Conservation (phyloP, 768 basidiomycete genomes). For the Tulasnella sp. region DNA sequence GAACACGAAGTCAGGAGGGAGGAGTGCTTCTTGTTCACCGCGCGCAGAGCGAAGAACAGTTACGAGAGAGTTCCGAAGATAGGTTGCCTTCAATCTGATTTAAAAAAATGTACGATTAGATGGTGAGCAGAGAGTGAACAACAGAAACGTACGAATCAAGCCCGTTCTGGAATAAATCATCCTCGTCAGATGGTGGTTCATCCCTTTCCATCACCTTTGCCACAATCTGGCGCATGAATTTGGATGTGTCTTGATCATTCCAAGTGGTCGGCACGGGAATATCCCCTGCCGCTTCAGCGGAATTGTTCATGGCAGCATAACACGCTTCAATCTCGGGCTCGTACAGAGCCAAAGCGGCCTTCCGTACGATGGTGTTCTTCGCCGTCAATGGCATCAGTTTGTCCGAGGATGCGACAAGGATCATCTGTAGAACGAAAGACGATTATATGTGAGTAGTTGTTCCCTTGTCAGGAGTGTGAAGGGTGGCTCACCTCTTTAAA, state of each 20-base stretch:
- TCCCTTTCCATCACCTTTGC: not conserved
- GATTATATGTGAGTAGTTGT: not conserved
- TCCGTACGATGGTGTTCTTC: constrained; percentile 8
- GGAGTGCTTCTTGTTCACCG: not conserved
- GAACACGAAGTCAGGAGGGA: constrained; percentile 19
- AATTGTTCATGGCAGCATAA: constrained; percentile 6
- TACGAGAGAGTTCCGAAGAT: constrained; percentile 34
- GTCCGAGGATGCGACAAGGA: constrained; percentile 7
- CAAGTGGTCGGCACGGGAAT: constrained; percentile 6
- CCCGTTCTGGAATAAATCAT: constrained; percentile 33
- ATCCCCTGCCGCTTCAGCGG: constrained; percentile 6
- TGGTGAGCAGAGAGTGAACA: not conserved
- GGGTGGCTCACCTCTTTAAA: constrained; percentile 13
- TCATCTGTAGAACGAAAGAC: constrained; percentile 7
- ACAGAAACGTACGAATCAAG: constrained; percentile 25
- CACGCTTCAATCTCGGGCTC: constrained; percentile 13
- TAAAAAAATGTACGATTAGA: not conserved
- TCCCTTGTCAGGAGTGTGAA: too few relatives aligned
- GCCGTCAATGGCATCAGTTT: constrained; percentile 15
- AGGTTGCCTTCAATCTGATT: constrained; percentile 33
- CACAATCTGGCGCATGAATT: constrained; percentile 25
- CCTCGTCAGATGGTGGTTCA: constrained; percentile 21
- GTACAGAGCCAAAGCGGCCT: constrained; percentile 6
- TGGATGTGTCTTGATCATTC: constrained; percentile 17
- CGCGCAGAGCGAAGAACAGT: constrained; percentile 26